Percentiles rank a stretch among this genome's conserved stretches.
These are phyloP conservation scores for Myriangium duriaei DNA, from an alignment of 2,329 filamentous ascomycete species.

Conservation along the genomic window DNA sequence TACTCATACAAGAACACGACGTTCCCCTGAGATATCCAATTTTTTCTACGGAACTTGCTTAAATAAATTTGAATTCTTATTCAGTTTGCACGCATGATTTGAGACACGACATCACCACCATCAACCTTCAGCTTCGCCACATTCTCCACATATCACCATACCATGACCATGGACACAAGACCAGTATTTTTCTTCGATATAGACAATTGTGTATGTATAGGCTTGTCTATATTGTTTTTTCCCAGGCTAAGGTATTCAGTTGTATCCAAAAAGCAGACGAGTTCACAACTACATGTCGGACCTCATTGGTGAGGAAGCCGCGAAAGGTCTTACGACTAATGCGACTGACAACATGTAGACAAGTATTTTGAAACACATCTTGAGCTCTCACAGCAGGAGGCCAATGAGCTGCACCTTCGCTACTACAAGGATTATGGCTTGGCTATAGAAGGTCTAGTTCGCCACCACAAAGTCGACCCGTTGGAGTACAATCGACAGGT, in stretches of 20 bases:
- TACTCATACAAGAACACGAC: no score
- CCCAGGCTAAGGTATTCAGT: slow-evolving; percentile 27
- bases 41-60: no score
- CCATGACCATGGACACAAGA: slow-evolving; percentile 23
- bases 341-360: slow-evolving; percentile 31
- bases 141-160: slow-evolving; percentile 1
- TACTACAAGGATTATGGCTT: slow-evolving; percentile 96
- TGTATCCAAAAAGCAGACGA: slow-evolving; percentile 77
- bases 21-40: no score
- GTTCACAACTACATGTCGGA: slow-evolving; percentile 82
- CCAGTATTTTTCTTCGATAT: slow-evolving; percentile 76
- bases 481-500: slow-evolving; percentile 90
- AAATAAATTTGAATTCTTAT: no score
- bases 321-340: no score
- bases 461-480: slow-evolving; percentile 89
- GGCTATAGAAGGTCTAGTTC: slow-evolving; percentile 89
- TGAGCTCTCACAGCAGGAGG: slow-evolving; percentile 60
- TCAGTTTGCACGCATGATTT: no score
- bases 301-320: slow-evolving; percentile 16
- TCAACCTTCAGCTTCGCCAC: no score
- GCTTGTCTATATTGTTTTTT: neutral
- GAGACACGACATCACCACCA: no score
- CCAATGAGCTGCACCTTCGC: slow-evolving; percentile 71
- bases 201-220: slow-evolving; percentile 68
- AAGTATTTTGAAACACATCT: slow-evolving; percentile 57